Conservation (phyloP, 768 basidiomycete species). For the Xerocomellus intermedius region DNA sequence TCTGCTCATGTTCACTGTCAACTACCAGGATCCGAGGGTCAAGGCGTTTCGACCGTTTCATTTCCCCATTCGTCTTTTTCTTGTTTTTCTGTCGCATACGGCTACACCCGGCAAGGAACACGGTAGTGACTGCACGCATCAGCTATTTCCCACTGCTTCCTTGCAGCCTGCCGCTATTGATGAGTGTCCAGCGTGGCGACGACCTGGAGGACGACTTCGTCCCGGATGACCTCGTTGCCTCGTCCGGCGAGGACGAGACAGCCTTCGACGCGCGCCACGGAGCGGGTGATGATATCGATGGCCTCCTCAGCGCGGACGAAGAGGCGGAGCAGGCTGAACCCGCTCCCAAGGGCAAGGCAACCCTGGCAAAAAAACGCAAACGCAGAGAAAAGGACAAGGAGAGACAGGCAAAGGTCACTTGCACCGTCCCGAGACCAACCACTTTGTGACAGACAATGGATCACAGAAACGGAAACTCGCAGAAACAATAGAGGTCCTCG, state of each 20-base stretch:
- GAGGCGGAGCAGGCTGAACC: slow-evolving; percentile 37
- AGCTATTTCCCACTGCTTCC: slow-evolving; percentile 6
- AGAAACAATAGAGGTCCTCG: slow-evolving; percentile 40
- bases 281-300: slow-evolving; percentile 37
- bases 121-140: no score
- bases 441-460: slow-evolving; percentile 8
- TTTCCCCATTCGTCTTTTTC: slow-evolving; percentile 13
- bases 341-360: slow-evolving; percentile 18
- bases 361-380: slow-evolving; percentile 65
- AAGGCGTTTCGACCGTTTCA: background rate
- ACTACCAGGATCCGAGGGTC: background rate
- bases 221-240: slow-evolving; percentile 62
- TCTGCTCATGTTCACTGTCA: slow-evolving; percentile 28
- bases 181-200: slow-evolving; percentile 54
- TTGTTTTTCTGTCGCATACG: background rate
- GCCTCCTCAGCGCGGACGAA: slow-evolving; percentile 47
- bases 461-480: slow-evolving; percentile 64
- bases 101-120: background rate
- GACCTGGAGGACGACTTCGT: slow-evolving; percentile 85
- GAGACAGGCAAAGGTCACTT: slow-evolving; percentile 61
- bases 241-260: slow-evolving; percentile 55
- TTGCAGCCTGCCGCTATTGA: background rate
- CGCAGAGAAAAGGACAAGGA: slow-evolving; percentile 73
- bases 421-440: slow-evolving; percentile 11
- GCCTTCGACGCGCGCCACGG: slow-evolving; percentile 26